Evolutionary conservation across 768 basidiomycete species (phyloP), one percentile per base, ranked within the genome.

Genomic region (Daedalea quercina): DNA sequence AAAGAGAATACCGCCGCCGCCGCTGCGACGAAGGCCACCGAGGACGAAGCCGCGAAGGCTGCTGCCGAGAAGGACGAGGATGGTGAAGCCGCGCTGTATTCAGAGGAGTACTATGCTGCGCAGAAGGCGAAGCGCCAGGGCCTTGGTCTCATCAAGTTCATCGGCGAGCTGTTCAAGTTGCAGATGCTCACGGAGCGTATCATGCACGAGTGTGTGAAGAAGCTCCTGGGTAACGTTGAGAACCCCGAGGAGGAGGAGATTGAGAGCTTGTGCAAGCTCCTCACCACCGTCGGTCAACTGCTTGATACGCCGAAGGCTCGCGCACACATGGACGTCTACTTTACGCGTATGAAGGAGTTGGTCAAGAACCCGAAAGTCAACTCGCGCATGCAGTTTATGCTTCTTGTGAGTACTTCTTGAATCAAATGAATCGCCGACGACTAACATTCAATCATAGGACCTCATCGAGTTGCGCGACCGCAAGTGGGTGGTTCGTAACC

Each of bases 141-240:
- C 67, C 85, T 96, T 9, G 93, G 94, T 74, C 80, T 97, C 60
- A 91, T 96, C 74, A 91, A 90, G 70, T 94, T 98, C 73, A 95
- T 98, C 57, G 95, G 95, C 56, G 94, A 98, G 72, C 76, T 97
- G 47, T 98, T 92, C 85, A 96, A 95, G 73, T 75, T 97, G 20
- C 88, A 90, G 72, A 95, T 97, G 92, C 75, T 97, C 50, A 93
- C 92, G 44, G 91, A 93, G 72, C 86, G 91, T 60, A 94, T 97
- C 73, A 97, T 97, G 89, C 90, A 94, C 74, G 88, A 92, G 69
- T 99, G 94, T 76, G 84, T 97, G 66, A 90, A 92, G 79, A 93
- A 94, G 72, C 79, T 97, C 12, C 76, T 98, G 12, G 81, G 85
- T 50, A 96, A 97, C 65, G 87, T 94, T 51, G 85, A 91, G 58